phyloP scores from a whole-genome alignment of 1,284 basidiomycete genomes.

The Puccinia coronata region DNA sequence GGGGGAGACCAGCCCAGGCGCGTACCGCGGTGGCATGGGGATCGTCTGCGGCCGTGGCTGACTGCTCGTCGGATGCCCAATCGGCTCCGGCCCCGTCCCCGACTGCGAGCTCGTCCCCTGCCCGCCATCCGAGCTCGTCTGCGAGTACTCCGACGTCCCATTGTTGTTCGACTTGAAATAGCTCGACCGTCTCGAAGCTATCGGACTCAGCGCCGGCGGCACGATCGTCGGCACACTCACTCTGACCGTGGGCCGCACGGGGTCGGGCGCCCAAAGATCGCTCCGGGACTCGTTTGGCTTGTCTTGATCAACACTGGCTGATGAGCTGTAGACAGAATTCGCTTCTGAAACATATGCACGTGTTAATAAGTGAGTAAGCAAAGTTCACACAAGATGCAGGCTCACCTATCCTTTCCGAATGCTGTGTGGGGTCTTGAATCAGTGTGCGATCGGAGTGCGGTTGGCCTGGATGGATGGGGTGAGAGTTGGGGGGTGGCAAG shows the following conservation, averaged over 20 bases:
- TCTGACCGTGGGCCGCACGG: background rate
- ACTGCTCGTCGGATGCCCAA: conserved; percentile 29
- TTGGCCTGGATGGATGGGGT: background rate
- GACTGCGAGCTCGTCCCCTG: background rate
- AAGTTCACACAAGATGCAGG: background rate
- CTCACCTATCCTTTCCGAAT: background rate
- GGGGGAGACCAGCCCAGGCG: conserved; percentile 15
- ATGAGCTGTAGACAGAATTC: background rate
- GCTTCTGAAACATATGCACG: background rate
- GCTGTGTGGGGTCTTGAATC: background rate
- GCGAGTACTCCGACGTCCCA: background rate
- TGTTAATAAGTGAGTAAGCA: too few relatives aligned
- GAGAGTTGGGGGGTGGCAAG: background rate
- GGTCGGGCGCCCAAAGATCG: conserved; percentile 31
- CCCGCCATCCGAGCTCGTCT: background rate
- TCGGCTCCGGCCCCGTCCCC: background rate
- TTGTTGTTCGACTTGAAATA: conserved; percentile 30
- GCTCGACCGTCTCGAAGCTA: conserved; percentile 31
- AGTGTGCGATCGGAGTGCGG: background rate
- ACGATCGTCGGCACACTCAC: conserved; percentile 1
- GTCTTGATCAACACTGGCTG: background rate
- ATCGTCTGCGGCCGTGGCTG: conserved; percentile 22
- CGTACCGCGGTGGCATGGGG: conserved; percentile 35
- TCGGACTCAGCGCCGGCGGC: conserved; percentile 25
- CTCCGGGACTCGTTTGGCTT: background rate